phyloP scores from a whole-genome alignment of 2,329 filamentous ascomycete species.

The Fusarium nodosum region DNA sequence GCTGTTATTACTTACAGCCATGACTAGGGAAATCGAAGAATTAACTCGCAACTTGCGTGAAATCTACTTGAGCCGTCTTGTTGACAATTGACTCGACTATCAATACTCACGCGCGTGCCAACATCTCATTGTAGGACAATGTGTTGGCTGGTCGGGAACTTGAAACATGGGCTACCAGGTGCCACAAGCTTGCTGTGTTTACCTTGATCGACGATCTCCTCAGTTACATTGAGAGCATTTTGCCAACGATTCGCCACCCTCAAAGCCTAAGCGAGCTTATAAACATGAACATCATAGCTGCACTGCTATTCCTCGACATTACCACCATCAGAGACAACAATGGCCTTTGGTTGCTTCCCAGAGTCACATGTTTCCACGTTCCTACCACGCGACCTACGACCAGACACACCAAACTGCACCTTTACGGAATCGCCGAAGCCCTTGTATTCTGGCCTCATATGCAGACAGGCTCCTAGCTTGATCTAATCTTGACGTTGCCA shows the following conservation, averaged over 20 bases:
- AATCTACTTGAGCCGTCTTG: slow-evolving; percentile 1
- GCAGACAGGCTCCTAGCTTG: slow-evolving; percentile 8
- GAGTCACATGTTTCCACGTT: slow-evolving; percentile 16
- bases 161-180: slow-evolving; percentile 9
- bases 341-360: slow-evolving; percentile 5
- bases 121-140: background rate
- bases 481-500: slow-evolving; percentile 17
- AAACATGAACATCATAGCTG: background rate
- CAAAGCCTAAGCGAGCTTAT: slow-evolving; percentile 10
- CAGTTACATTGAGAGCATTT: slow-evolving; percentile 25
- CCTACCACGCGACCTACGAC: slow-evolving; percentile 12
- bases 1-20: background rate
- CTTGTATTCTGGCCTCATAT: slow-evolving; percentile 34
- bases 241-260: slow-evolving; percentile 20
- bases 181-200: slow-evolving; percentile 10
- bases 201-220: slow-evolving; percentile 25
- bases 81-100: slow-evolving; percentile 1
- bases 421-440: slow-evolving; percentile 18
- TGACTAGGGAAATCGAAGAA: background rate
- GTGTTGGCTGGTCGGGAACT: background rate
- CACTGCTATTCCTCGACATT: background rate
- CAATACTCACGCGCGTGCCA: background rate
- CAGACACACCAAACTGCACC: background rate
- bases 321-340: slow-evolving; percentile 16
- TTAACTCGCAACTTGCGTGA: background rate